Evolutionary conservation across 805 yeast species (phyloP).

Genomic region (Pichia pseudocactophila): DNA sequence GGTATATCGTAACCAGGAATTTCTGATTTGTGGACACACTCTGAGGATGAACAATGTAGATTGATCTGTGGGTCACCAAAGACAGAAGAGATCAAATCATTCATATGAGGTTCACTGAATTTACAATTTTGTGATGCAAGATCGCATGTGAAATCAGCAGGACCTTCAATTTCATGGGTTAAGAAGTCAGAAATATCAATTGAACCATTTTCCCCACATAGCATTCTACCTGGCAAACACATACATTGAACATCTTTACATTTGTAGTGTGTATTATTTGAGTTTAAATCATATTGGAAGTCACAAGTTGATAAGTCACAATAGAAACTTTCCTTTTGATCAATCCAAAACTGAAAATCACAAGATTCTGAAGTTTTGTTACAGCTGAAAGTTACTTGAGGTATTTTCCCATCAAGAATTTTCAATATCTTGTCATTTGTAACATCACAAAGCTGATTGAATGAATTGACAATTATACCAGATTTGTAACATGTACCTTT

Average conservation of each 20-base stretch:
- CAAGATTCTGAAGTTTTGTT: conserved; percentile 56
- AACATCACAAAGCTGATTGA: conserved; percentile 90
- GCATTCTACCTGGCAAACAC: conserved; percentile 86
- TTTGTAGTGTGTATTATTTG: conserved; percentile 64
- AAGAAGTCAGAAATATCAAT: conserved; percentile 91
- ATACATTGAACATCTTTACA: conserved; percentile 77
- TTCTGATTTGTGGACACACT: conserved; percentile 86
- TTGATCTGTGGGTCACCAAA: conserved; percentile 94
- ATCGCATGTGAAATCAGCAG: conserved; percentile 86
- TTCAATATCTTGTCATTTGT: conserved; percentile 80
- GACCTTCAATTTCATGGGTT: conserved; percentile 83
- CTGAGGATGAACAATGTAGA: conserved; percentile 74
- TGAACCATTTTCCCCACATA: conserved; percentile 91
- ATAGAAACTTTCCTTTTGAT: conserved; percentile 77
- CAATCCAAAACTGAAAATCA: conserved; percentile 95
- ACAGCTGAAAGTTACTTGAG: conserved; percentile 91
- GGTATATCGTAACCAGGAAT: conserved; percentile 86
- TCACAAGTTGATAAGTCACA: conserved; percentile 76
- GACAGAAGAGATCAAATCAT: conserved; percentile 77
- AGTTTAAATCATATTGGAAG: conserved; percentile 50
- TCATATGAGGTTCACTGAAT: conserved; percentile 94
- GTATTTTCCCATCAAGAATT: conserved; percentile 69
- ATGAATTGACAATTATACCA: conserved; percentile 72
- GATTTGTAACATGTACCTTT: conserved; percentile 83
- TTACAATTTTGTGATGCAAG: conserved; percentile 50